Percentiles rank a stretch among this genome's conserved stretches.
These are phyloP conservation scores for Edaphochlamys debaryana DNA, from an alignment of 139 green algal genomes.

Conservation along the genomic window DNA sequence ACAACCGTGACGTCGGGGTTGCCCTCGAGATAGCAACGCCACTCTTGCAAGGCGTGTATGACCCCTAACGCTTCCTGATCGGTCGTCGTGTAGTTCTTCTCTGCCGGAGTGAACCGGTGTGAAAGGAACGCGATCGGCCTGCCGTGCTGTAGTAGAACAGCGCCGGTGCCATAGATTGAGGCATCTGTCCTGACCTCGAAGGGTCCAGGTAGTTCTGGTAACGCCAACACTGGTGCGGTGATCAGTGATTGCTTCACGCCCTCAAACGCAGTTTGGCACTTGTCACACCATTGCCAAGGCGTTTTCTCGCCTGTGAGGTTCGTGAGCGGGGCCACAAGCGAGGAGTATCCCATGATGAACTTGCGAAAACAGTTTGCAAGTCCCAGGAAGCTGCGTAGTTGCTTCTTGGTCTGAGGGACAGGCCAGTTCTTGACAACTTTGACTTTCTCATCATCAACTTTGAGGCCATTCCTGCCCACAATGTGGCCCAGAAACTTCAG, in stretches of 20 bases:
- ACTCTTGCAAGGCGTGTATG: not conserved
- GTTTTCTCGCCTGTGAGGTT: constrained; percentile 3
- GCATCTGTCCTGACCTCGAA: not conserved
- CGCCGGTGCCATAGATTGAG: not conserved
- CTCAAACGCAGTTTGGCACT: constrained; percentile 40
- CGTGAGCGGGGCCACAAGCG: constrained; percentile 31
- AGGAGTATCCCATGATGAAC: constrained; percentile 46
- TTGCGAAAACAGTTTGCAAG: constrained; percentile 50
- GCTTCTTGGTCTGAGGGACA: not conserved
- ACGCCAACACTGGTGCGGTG: constrained; percentile 45
- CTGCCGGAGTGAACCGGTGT: not conserved
- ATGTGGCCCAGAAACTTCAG: constrained; percentile 4
- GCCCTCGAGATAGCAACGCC: not conserved
- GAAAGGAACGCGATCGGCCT: not conserved
- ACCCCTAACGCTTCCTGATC: not conserved
- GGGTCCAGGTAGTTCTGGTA: not conserved
- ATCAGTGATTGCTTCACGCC: constrained; percentile 36
- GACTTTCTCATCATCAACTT: not conserved
- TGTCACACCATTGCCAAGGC: not conserved
- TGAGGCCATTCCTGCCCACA: not conserved
- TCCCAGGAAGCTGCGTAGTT: constrained; percentile 24
- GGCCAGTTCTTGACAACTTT: not conserved
- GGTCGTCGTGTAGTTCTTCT: constrained; percentile 2
- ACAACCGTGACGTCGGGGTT: not conserved
- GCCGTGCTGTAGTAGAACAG: not conserved